These are phyloP conservation scores for Cladosporium sphaerospermum DNA, from an alignment of 2,329 filamentous ascomycete genomes.

Conservation along the genomic window DNA sequence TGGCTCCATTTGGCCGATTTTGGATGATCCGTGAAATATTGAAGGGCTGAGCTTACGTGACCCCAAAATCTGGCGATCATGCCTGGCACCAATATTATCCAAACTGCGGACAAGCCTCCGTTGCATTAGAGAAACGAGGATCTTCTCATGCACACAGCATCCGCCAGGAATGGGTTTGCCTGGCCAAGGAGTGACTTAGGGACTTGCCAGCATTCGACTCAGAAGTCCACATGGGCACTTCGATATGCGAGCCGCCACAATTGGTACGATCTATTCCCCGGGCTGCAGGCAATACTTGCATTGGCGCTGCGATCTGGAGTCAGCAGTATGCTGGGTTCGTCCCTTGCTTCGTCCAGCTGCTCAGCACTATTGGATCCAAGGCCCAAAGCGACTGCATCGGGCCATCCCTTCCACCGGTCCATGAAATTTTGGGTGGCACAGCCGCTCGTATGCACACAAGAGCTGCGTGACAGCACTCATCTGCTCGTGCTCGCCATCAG, in stretches of 20 bases:
- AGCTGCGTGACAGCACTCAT: conserved; percentile 7
- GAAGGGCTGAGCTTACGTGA: too few relatives aligned
- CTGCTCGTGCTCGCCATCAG: conserved; percentile 7
- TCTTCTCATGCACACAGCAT: neutral
- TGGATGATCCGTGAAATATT: too few relatives aligned
- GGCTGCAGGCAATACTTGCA: neutral
- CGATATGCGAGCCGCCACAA: conserved; percentile 4
- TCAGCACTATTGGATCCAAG: neutral
- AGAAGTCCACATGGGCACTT: neutral
- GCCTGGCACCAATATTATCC: too few relatives aligned
- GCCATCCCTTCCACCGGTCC: neutral
- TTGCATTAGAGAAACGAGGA: too few relatives aligned
- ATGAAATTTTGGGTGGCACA: conserved; percentile 8
- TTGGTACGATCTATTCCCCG: neutral
- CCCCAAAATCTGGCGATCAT: too few relatives aligned
- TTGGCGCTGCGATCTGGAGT: conserved; percentile 1
- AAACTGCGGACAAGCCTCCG: too few relatives aligned
- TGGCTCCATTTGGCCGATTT: too few relatives aligned
- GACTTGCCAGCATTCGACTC: neutral
- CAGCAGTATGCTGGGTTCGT: neutral
- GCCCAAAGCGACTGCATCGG: neutral
- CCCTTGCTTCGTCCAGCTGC: conserved; percentile 4
- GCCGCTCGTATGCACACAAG: conserved; percentile 9
- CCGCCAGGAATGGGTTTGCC: conserved; percentile 1
- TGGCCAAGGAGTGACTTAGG: neutral